Conservation (phyloP, 768 basidiomycete species). For the Podaxis sp. region DNA sequence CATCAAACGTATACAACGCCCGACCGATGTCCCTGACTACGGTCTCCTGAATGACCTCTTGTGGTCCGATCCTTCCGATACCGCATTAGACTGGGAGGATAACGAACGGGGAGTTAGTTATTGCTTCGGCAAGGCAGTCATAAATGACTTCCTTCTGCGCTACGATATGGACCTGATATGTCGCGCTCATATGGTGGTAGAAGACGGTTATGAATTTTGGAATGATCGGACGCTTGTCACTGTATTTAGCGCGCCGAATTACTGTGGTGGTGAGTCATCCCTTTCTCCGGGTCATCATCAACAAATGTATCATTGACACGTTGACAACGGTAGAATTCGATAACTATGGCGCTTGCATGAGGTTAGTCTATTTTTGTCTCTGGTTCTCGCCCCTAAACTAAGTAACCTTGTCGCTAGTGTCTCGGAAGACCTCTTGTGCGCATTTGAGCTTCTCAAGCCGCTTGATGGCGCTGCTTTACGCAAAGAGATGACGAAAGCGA, state of each 20-base stretch:
- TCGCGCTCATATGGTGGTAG: constrained; percentile 99
- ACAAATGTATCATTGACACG: constrained; percentile 21
- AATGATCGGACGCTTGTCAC: constrained; percentile 98
- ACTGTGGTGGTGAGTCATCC: constrained; percentile 80
- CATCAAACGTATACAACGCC: constrained; percentile 95
- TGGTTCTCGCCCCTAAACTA: constrained; percentile 17
- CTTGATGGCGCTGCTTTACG: constrained; percentile 91
- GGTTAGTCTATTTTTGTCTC: constrained; percentile 42
- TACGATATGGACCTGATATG: constrained; percentile 99
- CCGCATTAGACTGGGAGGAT: constrained; percentile 98
- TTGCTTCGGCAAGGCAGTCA: constrained; percentile 97
- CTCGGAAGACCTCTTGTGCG: constrained; percentile 95
- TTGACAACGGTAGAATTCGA: constrained; percentile 68
- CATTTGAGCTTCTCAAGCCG: constrained; percentile 96
- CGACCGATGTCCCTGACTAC: constrained; percentile 98
- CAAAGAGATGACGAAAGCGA: constrained; percentile 98
- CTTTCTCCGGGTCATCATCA: background rate
- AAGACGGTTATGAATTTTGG: constrained; percentile 99
- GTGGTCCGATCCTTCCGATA: constrained; percentile 98
- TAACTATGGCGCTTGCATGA: constrained; percentile 95
- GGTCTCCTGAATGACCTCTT: constrained; percentile 95
- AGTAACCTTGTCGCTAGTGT: constrained; percentile 51
- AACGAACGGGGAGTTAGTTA: constrained; percentile 99
- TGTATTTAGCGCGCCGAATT: constrained; percentile 97
- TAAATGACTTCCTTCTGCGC: constrained; percentile 91